These are phyloP conservation scores for Candida oleophila DNA, from an alignment of 805 yeast species.

Conservation along the genomic window DNA sequence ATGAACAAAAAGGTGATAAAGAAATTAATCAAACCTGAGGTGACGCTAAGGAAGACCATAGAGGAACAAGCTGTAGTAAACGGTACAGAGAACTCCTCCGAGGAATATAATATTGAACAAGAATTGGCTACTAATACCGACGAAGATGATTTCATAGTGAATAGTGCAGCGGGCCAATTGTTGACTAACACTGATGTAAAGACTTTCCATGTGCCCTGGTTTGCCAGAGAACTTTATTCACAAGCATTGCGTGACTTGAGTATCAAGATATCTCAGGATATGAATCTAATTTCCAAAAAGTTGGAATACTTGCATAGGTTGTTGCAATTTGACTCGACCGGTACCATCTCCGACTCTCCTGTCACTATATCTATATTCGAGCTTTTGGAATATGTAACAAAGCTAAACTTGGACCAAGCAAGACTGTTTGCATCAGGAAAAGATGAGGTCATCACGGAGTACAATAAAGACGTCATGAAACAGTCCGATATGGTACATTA, in stretches of 20 bases:
- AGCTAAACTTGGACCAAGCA: slow-evolving; percentile 2
- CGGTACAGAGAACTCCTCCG: slow-evolving; percentile 11
- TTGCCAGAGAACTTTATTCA: slow-evolving; percentile 34
- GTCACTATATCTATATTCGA: slow-evolving; percentile 35
- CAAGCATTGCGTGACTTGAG: slow-evolving; percentile 38
- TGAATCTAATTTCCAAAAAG: slow-evolving; percentile 39
- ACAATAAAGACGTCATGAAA: not conserved
- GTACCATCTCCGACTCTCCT: slow-evolving; percentile 28
- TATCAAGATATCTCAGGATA: slow-evolving; percentile 35
- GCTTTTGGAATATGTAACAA: slow-evolving; percentile 20
- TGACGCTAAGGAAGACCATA: not conserved
- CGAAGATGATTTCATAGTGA: slow-evolving; percentile 26
- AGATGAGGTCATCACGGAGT: not conserved
- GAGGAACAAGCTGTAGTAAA: too few relatives aligned
- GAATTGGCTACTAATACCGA: not conserved
- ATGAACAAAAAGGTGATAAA: slow-evolving; percentile 6
- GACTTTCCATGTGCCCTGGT: slow-evolving; percentile 35
- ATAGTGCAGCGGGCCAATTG: slow-evolving; percentile 34
- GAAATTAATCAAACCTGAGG: not conserved
- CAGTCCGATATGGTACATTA: not conserved
- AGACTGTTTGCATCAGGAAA: not conserved
- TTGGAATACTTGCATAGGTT: slow-evolving; percentile 47
- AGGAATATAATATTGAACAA: not conserved
- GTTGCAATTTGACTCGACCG: slow-evolving; percentile 39
- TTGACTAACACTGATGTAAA: slow-evolving; percentile 32